Evolutionary conservation across 2,329 filamentous ascomycete genomes (phyloP).

Genomic region (Calonectria hawksworthii): DNA sequence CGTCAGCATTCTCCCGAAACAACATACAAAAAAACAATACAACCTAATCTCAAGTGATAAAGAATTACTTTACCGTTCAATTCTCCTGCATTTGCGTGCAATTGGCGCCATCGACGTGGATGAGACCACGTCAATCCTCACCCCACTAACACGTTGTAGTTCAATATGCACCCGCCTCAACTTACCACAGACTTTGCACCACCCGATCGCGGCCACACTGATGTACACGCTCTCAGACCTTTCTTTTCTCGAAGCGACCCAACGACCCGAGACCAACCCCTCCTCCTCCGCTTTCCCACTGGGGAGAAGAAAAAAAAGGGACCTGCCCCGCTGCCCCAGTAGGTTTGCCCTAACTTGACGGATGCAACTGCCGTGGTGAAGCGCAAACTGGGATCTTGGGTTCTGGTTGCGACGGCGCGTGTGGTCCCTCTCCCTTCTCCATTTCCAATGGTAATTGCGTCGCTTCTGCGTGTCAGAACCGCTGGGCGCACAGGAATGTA

Average conservation of each 20-base stretch:
- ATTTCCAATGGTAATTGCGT: not conserved
- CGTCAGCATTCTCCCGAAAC: not conserved
- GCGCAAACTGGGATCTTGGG: not conserved
- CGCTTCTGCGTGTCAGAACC: not conserved
- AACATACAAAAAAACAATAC: too few relatives aligned
- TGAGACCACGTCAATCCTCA: not conserved
- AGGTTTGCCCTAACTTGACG: slow-evolving; percentile 20
- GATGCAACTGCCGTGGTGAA: slow-evolving; percentile 4
- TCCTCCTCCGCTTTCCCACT: not conserved
- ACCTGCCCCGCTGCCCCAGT: slow-evolving; percentile 20
- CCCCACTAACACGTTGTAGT: not conserved
- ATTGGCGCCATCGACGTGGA: not conserved
- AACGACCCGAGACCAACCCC: not conserved
- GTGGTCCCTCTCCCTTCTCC: not conserved
- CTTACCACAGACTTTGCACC: not conserved
- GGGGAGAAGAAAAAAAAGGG: not conserved
- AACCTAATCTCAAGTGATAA: not conserved
- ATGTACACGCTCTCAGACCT: not conserved
- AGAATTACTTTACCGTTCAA: not conserved
- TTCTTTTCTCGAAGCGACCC: not conserved
- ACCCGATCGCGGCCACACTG: not conserved
- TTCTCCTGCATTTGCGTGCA: not conserved
- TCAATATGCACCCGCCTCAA: not conserved
- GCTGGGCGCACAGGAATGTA: not conserved
- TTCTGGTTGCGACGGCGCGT: not conserved